These are phyloP conservation scores for Bjerkandera adusta DNA, from an alignment of 1,284 basidiomycete species.

Conservation along the genomic window DNA sequence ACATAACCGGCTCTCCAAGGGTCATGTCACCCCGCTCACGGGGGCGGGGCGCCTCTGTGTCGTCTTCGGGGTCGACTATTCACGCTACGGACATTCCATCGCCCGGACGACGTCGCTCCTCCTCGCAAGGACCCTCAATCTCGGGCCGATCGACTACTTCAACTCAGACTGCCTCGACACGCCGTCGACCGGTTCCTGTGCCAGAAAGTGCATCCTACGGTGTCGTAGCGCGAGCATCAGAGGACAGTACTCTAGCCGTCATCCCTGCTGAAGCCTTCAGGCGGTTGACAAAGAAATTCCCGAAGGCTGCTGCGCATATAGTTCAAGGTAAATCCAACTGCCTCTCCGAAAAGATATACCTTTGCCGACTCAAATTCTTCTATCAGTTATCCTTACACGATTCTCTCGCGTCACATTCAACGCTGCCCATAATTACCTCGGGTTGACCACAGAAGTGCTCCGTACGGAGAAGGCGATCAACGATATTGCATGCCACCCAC, in stretches of 20 bases:
- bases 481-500: constrained; percentile 91
- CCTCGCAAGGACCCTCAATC: constrained; percentile 15
- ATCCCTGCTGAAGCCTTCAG: constrained; percentile 98
- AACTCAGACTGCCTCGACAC: constrained; percentile 12
- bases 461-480: constrained; percentile 97
- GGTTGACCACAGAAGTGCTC: constrained; percentile 92
- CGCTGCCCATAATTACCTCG: constrained; percentile 94
- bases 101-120: constrained; percentile 21
- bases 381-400: constrained; percentile 86
- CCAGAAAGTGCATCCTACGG: constrained; percentile 45
- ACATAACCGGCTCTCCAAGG: constrained; percentile 1
- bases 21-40: constrained; percentile 31
- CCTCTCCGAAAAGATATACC: constrained; percentile 14
- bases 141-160: constrained; percentile 15
- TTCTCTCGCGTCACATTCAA: constrained; percentile 97
- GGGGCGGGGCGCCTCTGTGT: constrained; percentile 47
- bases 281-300: constrained; percentile 90
- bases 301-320: constrained; percentile 96
- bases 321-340: constrained; percentile 69
- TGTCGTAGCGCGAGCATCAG: constrained; percentile 85
- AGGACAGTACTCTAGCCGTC: constrained; percentile 96
- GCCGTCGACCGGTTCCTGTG: constrained; percentile 13
- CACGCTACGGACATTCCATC: constrained; percentile 42
- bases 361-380: constrained; percentile 1
- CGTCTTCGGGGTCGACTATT: constrained; percentile 66